A percentile compares a stretch with the other conserved stretches of the same genome.
Conservation (phyloP, 345 rosid species). For the Gossypium ekmanianum region DNA sequence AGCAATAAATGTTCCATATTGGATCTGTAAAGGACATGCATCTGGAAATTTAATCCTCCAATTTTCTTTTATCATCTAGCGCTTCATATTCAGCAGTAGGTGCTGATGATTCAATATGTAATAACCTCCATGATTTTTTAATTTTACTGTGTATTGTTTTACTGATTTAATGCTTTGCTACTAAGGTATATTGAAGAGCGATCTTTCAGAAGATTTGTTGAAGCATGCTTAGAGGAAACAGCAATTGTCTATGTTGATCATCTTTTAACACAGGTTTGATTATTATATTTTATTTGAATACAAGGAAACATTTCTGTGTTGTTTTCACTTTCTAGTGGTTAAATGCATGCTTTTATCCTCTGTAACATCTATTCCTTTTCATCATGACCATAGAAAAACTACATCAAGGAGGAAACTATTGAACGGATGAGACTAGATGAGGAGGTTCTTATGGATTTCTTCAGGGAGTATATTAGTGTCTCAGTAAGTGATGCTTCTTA, state of each 20-base stretch:
- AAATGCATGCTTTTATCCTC: constrained; percentile 14
- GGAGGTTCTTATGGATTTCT: constrained; percentile 93
- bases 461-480: constrained; percentile 86
- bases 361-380: constrained; percentile 11
- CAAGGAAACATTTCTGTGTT: neutral
- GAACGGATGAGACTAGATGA: constrained; percentile 96
- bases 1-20: neutral
- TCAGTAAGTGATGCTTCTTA: constrained; percentile 51
- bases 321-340: neutral
- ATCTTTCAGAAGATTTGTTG: constrained; percentile 93
- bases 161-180: constrained; percentile 21
- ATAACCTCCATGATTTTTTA: neutral
- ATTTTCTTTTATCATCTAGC: neutral
- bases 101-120: neutral
- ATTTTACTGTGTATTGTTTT: neutral
- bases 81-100: neutral
- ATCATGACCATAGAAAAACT: constrained; percentile 57
- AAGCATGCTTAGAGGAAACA: constrained; percentile 94
- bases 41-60: neutral
- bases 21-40: neutral
- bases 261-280: constrained; percentile 76
- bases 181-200: constrained; percentile 92
- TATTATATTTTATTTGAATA: neutral
- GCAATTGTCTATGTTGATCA: constrained; percentile 80
- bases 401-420: constrained; percentile 93